These are phyloP conservation scores for Ustilago bromivora DNA, from an alignment of 1,284 basidiomycete genomes.

Conservation along the genomic window DNA sequence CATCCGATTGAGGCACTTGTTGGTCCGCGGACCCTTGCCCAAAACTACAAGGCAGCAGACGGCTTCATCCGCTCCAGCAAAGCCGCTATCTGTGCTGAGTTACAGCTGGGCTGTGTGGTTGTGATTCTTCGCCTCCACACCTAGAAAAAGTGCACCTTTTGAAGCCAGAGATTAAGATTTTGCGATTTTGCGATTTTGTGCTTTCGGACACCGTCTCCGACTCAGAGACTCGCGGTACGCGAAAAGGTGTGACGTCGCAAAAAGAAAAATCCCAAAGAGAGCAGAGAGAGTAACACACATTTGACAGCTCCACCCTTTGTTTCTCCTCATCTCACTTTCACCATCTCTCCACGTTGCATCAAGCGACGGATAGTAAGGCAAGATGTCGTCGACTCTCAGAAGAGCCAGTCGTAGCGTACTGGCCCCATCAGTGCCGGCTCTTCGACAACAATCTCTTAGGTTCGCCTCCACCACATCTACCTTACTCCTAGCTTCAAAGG, in stretches of 20 bases:
- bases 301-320: neutral
- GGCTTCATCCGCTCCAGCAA: neutral
- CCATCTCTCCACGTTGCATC: neutral
- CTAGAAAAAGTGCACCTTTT: neutral
- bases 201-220: constrained; percentile 2
- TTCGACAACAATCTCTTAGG: neutral
- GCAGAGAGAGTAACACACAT: constrained; percentile 2
- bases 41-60: neutral
- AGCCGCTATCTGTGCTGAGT: neutral
- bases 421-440: neutral
- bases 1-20: too few relatives aligned
- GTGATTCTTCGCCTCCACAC: neutral
- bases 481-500: neutral
- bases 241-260: constrained; percentile 6
- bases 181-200: neutral
- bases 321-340: neutral
- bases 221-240: neutral
- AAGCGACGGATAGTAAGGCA: neutral
- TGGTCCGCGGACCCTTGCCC: neutral
- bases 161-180: neutral
- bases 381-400: constrained; percentile 23
- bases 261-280: constrained; percentile 4
- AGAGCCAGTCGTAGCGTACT: constrained; percentile 7
- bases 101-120: neutral
- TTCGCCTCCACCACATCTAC: constrained; percentile 10